Percentiles rank a stretch among this genome's conserved stretches.
Evolutionary conservation across 2,329 filamentous ascomycete species (phyloP).

Genomic region (Pyrenophora tritici-repentis): DNA sequence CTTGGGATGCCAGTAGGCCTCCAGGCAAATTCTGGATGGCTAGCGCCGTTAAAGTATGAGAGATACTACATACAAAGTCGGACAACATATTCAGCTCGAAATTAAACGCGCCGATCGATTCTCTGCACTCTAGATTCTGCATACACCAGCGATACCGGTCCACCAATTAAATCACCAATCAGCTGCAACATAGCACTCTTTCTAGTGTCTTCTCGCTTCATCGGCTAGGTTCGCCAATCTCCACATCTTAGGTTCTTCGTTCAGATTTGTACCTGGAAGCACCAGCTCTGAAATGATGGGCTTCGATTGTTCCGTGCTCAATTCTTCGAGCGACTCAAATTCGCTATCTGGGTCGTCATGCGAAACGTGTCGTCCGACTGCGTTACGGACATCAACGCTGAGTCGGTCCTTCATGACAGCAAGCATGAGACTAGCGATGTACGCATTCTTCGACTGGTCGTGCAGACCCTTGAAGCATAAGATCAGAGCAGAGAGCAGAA

Average conservation of each 20-base stretch:
- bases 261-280: constrained; percentile 2
- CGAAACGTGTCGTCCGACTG: not conserved
- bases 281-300: constrained; percentile 3
- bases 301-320: not conserved
- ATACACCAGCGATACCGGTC: too few relatives aligned
- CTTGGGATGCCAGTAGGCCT: not conserved
- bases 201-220: not conserved
- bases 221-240: constrained; percentile 3
- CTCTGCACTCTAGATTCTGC: too few relatives aligned
- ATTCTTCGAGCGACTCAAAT: not conserved
- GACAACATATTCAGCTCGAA: not conserved
- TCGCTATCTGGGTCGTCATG: not conserved
- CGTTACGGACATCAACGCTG: constrained; percentile 1
- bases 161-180: too few relatives aligned
- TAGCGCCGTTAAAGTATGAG: not conserved
- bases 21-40: not conserved
- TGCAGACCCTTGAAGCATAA: constrained; percentile 14
- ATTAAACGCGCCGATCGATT: too few relatives aligned
- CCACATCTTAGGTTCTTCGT: constrained; percentile 1
- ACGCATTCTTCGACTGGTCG: constrained; percentile 10
- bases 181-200: not conserved
- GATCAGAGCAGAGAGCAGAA: constrained; percentile 19
- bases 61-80: not conserved
- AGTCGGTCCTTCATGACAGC: constrained; percentile 5
- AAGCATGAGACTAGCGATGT: constrained; percentile 5